These are phyloP conservation scores for Botryotinia calthae DNA, from an alignment of 2,329 filamentous ascomycete genomes.

Conservation along the genomic window DNA sequence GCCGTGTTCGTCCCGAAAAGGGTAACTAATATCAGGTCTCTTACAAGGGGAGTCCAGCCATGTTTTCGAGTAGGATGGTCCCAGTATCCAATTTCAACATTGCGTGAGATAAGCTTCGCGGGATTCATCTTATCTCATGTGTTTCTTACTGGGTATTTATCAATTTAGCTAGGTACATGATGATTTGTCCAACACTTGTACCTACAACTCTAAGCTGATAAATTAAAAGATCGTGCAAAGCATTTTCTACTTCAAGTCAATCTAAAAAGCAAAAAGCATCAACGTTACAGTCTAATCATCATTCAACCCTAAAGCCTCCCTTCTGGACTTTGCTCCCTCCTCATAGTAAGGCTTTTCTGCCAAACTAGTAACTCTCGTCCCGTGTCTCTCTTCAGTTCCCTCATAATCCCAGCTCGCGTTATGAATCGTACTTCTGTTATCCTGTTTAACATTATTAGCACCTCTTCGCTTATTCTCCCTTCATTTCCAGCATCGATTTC, in stretches of 20 bases:
- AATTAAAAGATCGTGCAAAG: not conserved
- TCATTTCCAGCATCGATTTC: not conserved
- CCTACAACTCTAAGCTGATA: not conserved
- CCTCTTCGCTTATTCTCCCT: not conserved
- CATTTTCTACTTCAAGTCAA: not conserved
- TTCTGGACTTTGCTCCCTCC: constrained; percentile 59
- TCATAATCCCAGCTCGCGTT: constrained; percentile 74
- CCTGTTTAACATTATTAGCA: constrained; percentile 34
- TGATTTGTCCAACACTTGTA: not conserved
- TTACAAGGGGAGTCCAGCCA: not conserved
- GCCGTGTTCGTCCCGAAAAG: not conserved
- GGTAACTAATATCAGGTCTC: not conserved
- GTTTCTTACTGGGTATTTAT: not conserved
- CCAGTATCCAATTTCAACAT: not conserved
- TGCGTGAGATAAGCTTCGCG: not conserved
- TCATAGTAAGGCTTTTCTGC: constrained; percentile 72
- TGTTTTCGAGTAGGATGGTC: not conserved
- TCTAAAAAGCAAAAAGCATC: not conserved
- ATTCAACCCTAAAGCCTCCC: constrained; percentile 63
- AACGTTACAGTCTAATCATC: constrained; percentile 42
- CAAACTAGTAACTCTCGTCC: constrained; percentile 67
- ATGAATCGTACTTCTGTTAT: constrained; percentile 71
- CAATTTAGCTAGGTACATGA: not conserved
- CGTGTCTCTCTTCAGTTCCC: constrained; percentile 64
- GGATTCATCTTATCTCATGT: not conserved